Conservation (phyloP, 805 yeast genomes). For the Kuraishia floccosa region DNA sequence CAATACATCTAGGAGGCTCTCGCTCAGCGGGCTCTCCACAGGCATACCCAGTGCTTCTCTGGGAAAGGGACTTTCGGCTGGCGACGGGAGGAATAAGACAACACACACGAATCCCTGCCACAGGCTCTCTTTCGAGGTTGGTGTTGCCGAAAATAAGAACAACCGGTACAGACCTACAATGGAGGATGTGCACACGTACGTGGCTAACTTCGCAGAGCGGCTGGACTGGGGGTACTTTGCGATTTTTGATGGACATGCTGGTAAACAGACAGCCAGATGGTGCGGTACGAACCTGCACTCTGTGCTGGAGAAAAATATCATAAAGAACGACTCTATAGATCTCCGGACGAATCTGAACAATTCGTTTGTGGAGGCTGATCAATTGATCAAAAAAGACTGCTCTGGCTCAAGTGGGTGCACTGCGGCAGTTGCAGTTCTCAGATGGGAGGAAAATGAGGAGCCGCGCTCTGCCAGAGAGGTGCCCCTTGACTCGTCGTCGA, state of each 20-base stretch:
- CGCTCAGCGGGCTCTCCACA: no score
- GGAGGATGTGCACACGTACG: conserved; percentile 95
- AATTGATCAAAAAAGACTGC: conserved; percentile 43
- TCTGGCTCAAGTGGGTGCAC: conserved; percentile 84
- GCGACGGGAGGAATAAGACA: no score
- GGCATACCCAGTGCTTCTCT: no score
- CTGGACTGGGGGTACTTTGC: conserved; percentile 94
- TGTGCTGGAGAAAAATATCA: conserved; percentile 47
- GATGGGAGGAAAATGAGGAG: conserved; percentile 58
- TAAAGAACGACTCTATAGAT: conserved; percentile 35
- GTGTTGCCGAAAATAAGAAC: conserved; percentile 88
- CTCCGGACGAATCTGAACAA: conserved; percentile 56
- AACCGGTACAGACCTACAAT: conserved; percentile 70
- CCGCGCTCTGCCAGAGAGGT: neutral
- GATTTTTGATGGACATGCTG: conserved; percentile 96
- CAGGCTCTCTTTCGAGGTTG: conserved; percentile 67
- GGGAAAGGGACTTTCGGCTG: no score
- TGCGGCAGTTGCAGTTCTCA: conserved; percentile 83
- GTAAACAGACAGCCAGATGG: conserved; percentile 87
- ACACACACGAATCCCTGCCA: conserved; percentile 27
- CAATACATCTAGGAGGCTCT: no score
- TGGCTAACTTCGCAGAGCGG: conserved; percentile 85
- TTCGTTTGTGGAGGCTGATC: conserved; percentile 70
- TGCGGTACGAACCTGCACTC: conserved; percentile 81
- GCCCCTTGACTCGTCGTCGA: conserved; percentile 1